Evolutionary conservation across 1,284 basidiomycete genomes (phyloP).

Genomic region (Papiliotrema nemorosa): DNA sequence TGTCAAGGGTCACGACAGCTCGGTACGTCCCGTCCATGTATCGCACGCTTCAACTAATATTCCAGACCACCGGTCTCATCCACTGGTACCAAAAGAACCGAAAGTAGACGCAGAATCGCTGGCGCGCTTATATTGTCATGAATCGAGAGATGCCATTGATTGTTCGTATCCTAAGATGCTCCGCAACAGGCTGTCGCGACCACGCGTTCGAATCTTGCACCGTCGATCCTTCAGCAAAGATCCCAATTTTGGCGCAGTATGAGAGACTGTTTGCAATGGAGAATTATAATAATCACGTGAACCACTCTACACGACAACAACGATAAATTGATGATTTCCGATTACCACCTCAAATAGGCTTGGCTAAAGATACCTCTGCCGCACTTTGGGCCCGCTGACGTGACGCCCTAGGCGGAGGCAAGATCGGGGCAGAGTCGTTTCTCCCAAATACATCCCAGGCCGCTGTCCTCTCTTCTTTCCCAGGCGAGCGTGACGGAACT

Average conservation of each 20-base stretch:
- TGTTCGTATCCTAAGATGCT: no score
- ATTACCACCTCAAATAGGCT: no score
- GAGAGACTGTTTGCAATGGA: no score
- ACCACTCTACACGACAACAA: no score
- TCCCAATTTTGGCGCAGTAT: no score
- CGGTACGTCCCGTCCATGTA: constrained; percentile 57
- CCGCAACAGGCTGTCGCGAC: no score
- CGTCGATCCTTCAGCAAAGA: no score
- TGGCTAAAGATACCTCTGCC: background rate
- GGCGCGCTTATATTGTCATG: background rate
- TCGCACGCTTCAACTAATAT: constrained; percentile 4
- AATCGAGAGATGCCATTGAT: no score
- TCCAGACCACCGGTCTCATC: constrained; percentile 83
- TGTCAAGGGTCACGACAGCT: constrained; percentile 86
- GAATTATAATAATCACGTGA: no score
- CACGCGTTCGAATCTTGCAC: no score
- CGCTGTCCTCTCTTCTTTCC: constrained; percentile 2
- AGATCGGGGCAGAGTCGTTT: background rate
- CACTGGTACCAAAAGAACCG: constrained; percentile 88
- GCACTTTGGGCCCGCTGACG: background rate
- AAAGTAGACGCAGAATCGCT: constrained; percentile 20
- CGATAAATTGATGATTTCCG: no score
- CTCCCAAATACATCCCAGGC: constrained; percentile 30
- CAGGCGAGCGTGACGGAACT: background rate
- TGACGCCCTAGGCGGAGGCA: background rate